These are phyloP conservation scores for Apium graveolens DNA, from an alignment of 129 eudicot species.

Conservation along the genomic window DNA sequence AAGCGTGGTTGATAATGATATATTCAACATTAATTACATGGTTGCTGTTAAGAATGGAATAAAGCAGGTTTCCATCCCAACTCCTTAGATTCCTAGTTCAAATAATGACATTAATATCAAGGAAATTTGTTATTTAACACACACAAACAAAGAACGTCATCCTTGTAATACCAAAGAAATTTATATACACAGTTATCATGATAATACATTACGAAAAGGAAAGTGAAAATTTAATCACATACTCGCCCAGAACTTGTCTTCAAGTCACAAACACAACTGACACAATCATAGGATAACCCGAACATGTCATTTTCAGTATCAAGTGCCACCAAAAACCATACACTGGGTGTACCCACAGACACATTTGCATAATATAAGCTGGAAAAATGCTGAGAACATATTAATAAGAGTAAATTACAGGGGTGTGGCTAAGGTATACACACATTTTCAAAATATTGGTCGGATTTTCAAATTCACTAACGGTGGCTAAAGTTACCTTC, in stretches of 20 bases:
- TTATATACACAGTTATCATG: background rate
- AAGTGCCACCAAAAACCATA: constrained; percentile 77
- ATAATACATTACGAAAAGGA: background rate
- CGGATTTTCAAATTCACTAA: no score
- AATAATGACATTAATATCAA: no score
- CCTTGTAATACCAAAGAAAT: background rate
- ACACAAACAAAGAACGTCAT: background rate
- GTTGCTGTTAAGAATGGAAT: no score
- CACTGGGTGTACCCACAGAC: constrained; percentile 77
- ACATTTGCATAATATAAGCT: constrained; percentile 93
- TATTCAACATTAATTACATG: no score
- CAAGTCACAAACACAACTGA: constrained; percentile 45
- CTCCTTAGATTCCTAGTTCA: no score
- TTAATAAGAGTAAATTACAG: no score
- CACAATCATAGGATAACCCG: constrained; percentile 93
- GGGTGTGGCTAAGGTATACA: no score
- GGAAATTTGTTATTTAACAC: constrained; percentile 31
- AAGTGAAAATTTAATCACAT: constrained; percentile 16
- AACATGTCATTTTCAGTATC: constrained; percentile 94
- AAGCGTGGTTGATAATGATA: no score
- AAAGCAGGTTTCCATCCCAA: no score
- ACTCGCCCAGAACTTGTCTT: constrained; percentile 41
- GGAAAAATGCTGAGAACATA: constrained; percentile 24
- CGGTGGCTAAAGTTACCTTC: no score
- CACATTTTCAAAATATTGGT: no score